phyloP scores from a whole-genome alignment of 1,284 basidiomycete genomes.

The Ustanciosporium gigantosporum region DNA sequence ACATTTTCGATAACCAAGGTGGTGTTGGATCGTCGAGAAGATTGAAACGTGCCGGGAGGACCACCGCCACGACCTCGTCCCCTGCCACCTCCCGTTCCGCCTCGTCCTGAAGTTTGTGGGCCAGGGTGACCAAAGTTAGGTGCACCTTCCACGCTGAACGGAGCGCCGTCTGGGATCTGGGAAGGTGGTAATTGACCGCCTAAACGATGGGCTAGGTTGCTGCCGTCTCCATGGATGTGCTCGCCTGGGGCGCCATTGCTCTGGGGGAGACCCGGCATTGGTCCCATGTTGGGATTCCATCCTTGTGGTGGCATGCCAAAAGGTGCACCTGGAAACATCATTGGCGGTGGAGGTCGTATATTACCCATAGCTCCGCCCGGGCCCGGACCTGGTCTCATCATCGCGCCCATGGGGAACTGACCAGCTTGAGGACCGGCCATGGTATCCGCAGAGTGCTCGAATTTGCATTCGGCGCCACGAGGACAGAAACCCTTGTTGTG shows the following conservation, averaged over 20 bases:
- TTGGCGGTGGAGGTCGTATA: slow-evolving; percentile 23
- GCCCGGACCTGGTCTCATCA: slow-evolving; percentile 30
- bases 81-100: slow-evolving; percentile 66
- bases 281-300: slow-evolving; percentile 29
- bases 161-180: slow-evolving; percentile 3
- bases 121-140: neutral
- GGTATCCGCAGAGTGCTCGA: slow-evolving; percentile 68
- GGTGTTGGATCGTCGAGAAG: slow-evolving; percentile 66
- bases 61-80: slow-evolving; percentile 60
- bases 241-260: slow-evolving; percentile 9
- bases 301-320: slow-evolving; percentile 38
- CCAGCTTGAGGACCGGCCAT: slow-evolving; percentile 18
- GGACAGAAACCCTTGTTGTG: slow-evolving; percentile 73
- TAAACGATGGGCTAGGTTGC: slow-evolving; percentile 24
- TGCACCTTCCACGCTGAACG: slow-evolving; percentile 5
- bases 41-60: slow-evolving; percentile 64
- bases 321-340: slow-evolving; percentile 40
- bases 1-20: slow-evolving; percentile 94
- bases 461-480: slow-evolving; percentile 86
- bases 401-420: slow-evolving; percentile 22
- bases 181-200: slow-evolving; percentile 17
- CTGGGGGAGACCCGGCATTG: slow-evolving; percentile 11
- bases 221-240: slow-evolving; percentile 18
- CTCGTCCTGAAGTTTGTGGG: slow-evolving; percentile 19
- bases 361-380: slow-evolving; percentile 25